Conservation (phyloP, 2,329 filamentous ascomycete species). For the Neonectria magnoliae region DNA sequence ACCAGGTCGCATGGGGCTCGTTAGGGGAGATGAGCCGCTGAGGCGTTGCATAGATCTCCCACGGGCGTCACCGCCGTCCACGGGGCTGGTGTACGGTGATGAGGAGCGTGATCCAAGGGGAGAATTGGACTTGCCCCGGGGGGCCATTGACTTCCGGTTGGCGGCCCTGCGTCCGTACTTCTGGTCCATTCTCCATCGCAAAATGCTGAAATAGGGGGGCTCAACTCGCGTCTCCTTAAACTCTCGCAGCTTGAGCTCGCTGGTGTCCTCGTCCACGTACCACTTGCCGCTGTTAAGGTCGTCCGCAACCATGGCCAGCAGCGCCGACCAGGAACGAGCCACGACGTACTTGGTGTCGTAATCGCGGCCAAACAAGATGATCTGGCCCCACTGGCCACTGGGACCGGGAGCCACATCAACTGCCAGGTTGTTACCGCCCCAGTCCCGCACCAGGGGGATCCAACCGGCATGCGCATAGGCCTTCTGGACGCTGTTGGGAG, state of each 20-base stretch:
- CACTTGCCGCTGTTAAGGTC: constrained; percentile 91
- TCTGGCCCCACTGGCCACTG: constrained; percentile 91
- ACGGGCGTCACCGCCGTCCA: constrained; percentile 69
- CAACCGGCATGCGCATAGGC: constrained; percentile 93
- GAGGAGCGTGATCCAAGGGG: constrained; percentile 59
- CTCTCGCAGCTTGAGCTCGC: constrained; percentile 90
- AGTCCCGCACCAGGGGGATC: constrained; percentile 96
- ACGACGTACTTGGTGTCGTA: constrained; percentile 99
- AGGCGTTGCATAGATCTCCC: constrained; percentile 78
- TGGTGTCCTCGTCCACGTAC: constrained; percentile 90
- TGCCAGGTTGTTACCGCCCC: constrained; percentile 98
- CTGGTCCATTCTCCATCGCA: constrained; percentile 95
- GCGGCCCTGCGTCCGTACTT: constrained; percentile 79
- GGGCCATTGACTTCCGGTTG: constrained; percentile 64
- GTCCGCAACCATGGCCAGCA: constrained; percentile 88
- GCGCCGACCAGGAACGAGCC: constrained; percentile 88
- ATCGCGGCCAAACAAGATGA: constrained; percentile 96
- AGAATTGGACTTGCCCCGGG: constrained; percentile 53
- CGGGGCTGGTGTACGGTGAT: constrained; percentile 74
- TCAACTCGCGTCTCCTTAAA: constrained; percentile 92
- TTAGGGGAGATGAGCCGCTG: constrained; percentile 69
- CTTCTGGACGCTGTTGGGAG: constrained; percentile 86
- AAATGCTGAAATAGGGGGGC: constrained; percentile 91
- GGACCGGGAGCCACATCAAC: constrained; percentile 93
- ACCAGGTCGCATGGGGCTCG: constrained; percentile 72